Evolutionary conservation across 2,329 filamentous ascomycete species (phyloP).

Genomic region (Ophiostoma sp.): DNA sequence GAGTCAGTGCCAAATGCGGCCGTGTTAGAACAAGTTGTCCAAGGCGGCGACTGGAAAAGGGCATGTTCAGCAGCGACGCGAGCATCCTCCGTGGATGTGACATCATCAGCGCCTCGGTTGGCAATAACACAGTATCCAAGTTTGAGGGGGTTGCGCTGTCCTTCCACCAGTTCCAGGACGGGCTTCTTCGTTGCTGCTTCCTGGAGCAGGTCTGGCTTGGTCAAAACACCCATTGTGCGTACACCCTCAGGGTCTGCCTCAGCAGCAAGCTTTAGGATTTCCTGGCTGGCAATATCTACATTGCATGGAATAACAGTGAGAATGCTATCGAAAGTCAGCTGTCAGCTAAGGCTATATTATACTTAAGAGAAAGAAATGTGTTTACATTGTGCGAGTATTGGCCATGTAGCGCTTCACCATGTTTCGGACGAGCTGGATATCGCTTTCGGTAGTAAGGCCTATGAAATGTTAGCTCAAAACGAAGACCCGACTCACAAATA

Average conservation of each 20-base stretch:
- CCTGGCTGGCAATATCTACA: conserved; percentile 38
- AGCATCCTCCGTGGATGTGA: conserved; percentile 30
- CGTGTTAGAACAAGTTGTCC: neutral
- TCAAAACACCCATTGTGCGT: conserved; percentile 47
- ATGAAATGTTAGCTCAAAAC: too few species aligned
- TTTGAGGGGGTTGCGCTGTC: conserved; percentile 38
- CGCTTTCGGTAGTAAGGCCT: conserved; percentile 41
- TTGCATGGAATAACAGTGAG: conserved; percentile 41
- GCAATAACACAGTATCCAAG: conserved; percentile 47
- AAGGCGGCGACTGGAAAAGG: neutral
- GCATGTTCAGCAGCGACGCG: conserved; percentile 33
- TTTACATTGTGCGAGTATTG: conserved; percentile 41
- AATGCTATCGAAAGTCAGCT: conserved; percentile 29
- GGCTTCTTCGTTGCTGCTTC: conserved; percentile 38
- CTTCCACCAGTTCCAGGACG: conserved; percentile 39
- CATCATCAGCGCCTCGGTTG: conserved; percentile 44
- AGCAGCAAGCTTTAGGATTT: conserved; percentile 37
- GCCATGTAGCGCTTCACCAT: conserved; percentile 47
- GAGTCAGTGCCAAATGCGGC: neutral
- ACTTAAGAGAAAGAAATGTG: neutral
- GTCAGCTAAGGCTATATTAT: too few species aligned
- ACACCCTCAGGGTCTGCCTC: conserved; percentile 37
- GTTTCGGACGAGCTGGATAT: conserved; percentile 41
- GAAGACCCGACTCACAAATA: neutral
- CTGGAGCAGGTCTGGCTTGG: conserved; percentile 53